Base-by-base conservation (phyloP, 192 early-diverging fungal genomes). In the Cetraspora pellucida region DNA sequence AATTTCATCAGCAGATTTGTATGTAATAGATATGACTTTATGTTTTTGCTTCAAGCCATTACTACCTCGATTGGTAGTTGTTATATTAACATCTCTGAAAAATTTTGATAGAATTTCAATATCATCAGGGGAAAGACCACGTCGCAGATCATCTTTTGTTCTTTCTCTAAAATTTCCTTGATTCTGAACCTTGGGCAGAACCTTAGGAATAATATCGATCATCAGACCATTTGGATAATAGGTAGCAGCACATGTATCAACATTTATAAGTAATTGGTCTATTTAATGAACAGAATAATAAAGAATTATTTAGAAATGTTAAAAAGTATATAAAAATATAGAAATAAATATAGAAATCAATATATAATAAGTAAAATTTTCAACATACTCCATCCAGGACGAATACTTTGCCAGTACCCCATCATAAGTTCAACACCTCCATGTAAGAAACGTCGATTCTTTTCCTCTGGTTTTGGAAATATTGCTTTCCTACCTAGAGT, bases 381-480 rank as follows among this genome's bases (percentile, higher is more conserved):
- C 14, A 68, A 45, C 25, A 78, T 82, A 74, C 93, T 92, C n/a
- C 79, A 37, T 44, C 90, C 85, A 1, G 96, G 94, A 16, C 93
- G 87, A 54, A 95, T 84, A 37, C 91, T 93, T 59, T 96, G 94
- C 72, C 93, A 96, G 78, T 90, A 95, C 21, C 97, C 97, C 76
- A 90, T 87, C 95, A 95, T 96, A 6, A 94, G 87, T 82, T 96
- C 94, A 31, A 92, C 85, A 27, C 94, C 93, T 28, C 94, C 91
- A 0, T 82, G 72, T 0, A 88, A 88, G 45, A 67, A 59, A 44
- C n/a, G 14, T 10, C 19, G 16, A 10, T n/a, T 65, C 9, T n/a
- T 65, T n/a, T 65, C 30, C 0, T 19, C 14, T n/a, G 63, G 9
- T 45, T 28, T 19, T 10, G 63, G 63, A 10, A 65, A 65, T 37